A percentile compares a stretch with the other conserved stretches of the same genome.
These are phyloP conservation scores for Emmonsia crescens DNA, from an alignment of 2,329 filamentous ascomycete species.

Conservation along the genomic window DNA sequence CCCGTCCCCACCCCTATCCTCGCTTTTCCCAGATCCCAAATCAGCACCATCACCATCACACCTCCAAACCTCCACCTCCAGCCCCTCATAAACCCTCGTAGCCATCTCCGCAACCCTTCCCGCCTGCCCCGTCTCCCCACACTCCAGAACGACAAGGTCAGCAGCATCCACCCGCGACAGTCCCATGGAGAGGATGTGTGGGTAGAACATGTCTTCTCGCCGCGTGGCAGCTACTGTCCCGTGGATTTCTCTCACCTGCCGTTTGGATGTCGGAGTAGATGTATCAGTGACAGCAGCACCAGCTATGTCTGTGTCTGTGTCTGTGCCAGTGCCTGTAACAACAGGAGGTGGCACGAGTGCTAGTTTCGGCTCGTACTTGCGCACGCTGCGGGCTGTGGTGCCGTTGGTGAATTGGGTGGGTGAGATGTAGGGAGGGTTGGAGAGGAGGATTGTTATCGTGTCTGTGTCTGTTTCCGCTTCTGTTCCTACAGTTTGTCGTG, in stretches of 20 bases:
- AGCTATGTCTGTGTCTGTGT: neutral
- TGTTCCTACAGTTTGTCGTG: too few relatives aligned
- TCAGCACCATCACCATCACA: constrained; percentile 6
- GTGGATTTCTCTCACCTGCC: neutral
- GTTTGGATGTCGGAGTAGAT: neutral
- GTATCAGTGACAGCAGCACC: too few relatives aligned
- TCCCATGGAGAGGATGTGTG: constrained; percentile 20
- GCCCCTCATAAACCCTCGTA: neutral
- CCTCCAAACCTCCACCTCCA: constrained; percentile 12
- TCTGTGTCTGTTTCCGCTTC: constrained; percentile 26
- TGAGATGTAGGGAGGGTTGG: constrained; percentile 90
- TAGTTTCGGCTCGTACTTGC: constrained; percentile 66
- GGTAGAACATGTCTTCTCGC: constrained; percentile 28
- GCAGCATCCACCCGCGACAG: constrained; percentile 16
- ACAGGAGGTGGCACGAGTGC: constrained; percentile 57
- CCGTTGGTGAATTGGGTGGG: constrained; percentile 44
- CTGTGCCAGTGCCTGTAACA: neutral
- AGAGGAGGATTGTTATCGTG: constrained; percentile 50
- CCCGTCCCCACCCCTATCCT: neutral
- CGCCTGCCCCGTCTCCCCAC: constrained; percentile 26
- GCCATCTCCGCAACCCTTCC: constrained; percentile 18
- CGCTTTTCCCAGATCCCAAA: neutral
- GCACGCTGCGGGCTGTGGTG: constrained; percentile 61
- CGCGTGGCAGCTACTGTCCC: neutral
- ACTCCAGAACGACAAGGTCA: constrained; percentile 27